phyloP scores from a whole-genome alignment of 1,284 basidiomycete species.

The Ganoderma boninense region DNA sequence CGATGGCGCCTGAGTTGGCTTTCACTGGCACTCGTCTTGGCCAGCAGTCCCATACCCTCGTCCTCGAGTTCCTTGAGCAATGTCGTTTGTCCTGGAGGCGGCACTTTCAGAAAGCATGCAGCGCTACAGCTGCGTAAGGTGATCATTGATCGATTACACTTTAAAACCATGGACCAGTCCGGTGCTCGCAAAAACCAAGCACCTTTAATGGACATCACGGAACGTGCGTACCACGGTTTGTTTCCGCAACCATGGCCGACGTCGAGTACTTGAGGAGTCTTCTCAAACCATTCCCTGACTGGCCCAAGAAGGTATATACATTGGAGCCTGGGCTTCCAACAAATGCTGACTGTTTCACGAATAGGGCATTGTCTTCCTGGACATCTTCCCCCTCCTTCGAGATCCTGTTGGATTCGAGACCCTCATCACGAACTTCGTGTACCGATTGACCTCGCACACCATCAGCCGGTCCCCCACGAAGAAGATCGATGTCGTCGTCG shows the following conservation, averaged over 20 bases:
- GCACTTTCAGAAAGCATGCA: background rate
- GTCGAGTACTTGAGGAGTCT: constrained; percentile 75
- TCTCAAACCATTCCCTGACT: constrained; percentile 79
- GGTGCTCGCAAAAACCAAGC: background rate
- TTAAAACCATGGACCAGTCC: constrained; percentile 12
- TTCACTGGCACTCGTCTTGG: background rate
- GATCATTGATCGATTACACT: constrained; percentile 15
- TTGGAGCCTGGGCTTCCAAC: background rate
- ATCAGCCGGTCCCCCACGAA: constrained; percentile 65
- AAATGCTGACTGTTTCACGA: background rate
- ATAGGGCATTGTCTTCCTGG: constrained; percentile 84
- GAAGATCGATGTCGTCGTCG: constrained; percentile 95
- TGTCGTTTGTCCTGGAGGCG: constrained; percentile 2
- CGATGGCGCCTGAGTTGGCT: background rate
- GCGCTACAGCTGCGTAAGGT: background rate
- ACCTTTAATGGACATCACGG: background rate
- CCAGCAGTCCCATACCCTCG: too few relatives aligned
- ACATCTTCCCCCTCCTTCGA: constrained; percentile 91
- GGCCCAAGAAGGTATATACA: constrained; percentile 82
- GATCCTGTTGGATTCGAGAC: constrained; percentile 89
- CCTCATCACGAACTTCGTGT: constrained; percentile 89
- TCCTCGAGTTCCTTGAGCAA: too few relatives aligned
- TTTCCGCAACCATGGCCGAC: constrained; percentile 68
- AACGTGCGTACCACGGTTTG: background rate
- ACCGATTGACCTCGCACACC: constrained; percentile 86